These are phyloP conservation scores for Xerocomus spinulosus DNA, from an alignment of 768 basidiomycete species.

Conservation along the genomic window DNA sequence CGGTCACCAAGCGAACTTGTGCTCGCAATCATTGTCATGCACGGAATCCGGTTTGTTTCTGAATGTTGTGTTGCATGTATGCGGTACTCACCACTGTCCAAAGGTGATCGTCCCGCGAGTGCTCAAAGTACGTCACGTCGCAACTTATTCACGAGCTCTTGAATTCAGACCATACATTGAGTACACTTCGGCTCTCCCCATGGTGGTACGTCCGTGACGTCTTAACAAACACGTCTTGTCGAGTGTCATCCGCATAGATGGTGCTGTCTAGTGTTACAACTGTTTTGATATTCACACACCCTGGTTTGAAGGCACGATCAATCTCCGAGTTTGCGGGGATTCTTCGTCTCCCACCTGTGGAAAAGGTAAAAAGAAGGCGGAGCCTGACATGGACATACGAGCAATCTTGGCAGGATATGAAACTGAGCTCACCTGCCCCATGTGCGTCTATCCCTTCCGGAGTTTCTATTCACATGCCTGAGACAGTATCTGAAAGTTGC, in stretches of 20 bases:
- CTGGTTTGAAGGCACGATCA: constrained; percentile 1
- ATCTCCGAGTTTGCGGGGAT: constrained; percentile 1
- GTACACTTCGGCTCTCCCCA: background rate
- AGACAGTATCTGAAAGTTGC: constrained; percentile 47
- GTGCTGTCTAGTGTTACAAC: background rate
- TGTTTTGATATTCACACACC: constrained; percentile 7
- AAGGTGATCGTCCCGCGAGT: constrained; percentile 7
- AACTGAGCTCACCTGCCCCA: constrained; percentile 65
- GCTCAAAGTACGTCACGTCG: constrained; percentile 7
- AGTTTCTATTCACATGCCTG: background rate
- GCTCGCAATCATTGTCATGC: background rate
- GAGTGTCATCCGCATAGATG: background rate
- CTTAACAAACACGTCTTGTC: too few species aligned
- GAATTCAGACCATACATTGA: background rate
- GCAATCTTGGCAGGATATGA: constrained; percentile 47
- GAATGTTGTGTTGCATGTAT: background rate
- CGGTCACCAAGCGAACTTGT: background rate
- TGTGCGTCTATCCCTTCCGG: constrained; percentile 44
- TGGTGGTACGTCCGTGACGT: constrained; percentile 21
- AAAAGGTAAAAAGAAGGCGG: constrained; percentile 45
- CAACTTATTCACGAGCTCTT: background rate
- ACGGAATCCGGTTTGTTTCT: constrained; percentile 6
- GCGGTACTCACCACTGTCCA: background rate
- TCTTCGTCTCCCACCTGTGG: constrained; percentile 19
- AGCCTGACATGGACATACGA: constrained; percentile 23